Evolutionary conservation across 2,329 filamentous ascomycete species (phyloP).

Genomic region (Tolypocladium endophyticum): DNA sequence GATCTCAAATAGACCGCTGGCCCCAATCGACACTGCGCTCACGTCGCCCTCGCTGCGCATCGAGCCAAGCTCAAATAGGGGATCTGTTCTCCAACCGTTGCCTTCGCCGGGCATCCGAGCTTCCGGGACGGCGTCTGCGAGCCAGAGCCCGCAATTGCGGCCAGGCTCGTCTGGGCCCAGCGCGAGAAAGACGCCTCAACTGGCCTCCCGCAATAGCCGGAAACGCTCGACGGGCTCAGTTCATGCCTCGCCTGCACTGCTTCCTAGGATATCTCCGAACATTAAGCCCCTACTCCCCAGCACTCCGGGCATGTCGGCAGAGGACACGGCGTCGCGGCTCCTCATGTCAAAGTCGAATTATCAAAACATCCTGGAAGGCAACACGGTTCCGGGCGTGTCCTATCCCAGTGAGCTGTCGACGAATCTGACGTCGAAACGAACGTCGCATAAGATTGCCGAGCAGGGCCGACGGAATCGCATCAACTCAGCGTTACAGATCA

Average conservation of each 20-base stretch:
- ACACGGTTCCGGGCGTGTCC: constrained; percentile 75
- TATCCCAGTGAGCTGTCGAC: constrained; percentile 88
- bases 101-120: constrained; percentile 38
- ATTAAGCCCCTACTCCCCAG: constrained; percentile 83
- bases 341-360: constrained; percentile 95
- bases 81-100: constrained; percentile 36
- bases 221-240: constrained; percentile 66
- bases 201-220: constrained; percentile 48
- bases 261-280: constrained; percentile 84
- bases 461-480: constrained; percentile 92
- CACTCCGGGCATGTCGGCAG: constrained; percentile 37
- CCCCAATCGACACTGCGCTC: constrained; percentile 31
- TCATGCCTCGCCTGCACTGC: constrained; percentile 75
- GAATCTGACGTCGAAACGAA: constrained; percentile 90
- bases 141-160: constrained; percentile 52
- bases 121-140: constrained; percentile 38
- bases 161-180: constrained; percentile 38
- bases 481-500: constrained; percentile 85
- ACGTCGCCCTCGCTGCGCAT: constrained; percentile 21
- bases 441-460: constrained; percentile 95
- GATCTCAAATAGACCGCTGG: constrained; percentile 21
- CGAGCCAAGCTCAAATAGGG: constrained; percentile 35
- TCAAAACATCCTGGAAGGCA: constrained; percentile 92
- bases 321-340: constrained; percentile 58
- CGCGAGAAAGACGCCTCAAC: constrained; percentile 42